Base-by-base conservation (phyloP, 495 filamentous ascomycete species). In the Niebla homalea region DNA sequence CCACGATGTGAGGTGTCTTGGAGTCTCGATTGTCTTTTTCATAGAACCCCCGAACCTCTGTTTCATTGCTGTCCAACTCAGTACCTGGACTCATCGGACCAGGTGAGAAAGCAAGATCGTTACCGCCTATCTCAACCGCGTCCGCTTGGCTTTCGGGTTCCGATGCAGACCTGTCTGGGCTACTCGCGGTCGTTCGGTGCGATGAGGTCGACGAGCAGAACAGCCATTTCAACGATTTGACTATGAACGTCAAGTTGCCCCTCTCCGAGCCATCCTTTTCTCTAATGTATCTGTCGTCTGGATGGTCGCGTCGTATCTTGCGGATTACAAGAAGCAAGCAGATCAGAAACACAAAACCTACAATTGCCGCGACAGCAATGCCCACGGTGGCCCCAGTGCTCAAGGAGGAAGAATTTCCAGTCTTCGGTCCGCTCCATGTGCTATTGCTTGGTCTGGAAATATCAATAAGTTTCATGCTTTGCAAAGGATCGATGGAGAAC, bases 391-490 rank as follows among this genome's bases (percentile, higher is more conserved):
- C 44, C 35, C 43, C 45, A 41, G 47, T 43, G 36, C 44, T 48
- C 22, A 53, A 40, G 0, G 15, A 35, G 18, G 49, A n/a, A 16
- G 44, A 23, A 18, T 23, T 8, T 15, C n/a, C 23, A n/a, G 7
- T 19, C 15, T 36, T 18, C 41, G 62, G 64, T 4, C 62, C 57
- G 15, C 66, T 63, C 40, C 70, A 72, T 0, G 69, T 68, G 49
- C 69, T 78, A 49, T 71, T 68, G 3, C 60, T 55, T 4, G 67
- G 67, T 26, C 60, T 60, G 15, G 64, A 56, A 46, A 83, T 79
- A 15, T 62, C 56, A 46, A 75, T 58, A 35, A 84, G 62, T 29
- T 69, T 61, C 14, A 63, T 67, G 49, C 71, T 70, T n/a, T 46
- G 58, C 22, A 67, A 36, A 5, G 68, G 64, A 25, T 72, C 65